Conservation (phyloP, 2,329 filamentous ascomycete species). For the Basipetospora chlamydospora region DNA sequence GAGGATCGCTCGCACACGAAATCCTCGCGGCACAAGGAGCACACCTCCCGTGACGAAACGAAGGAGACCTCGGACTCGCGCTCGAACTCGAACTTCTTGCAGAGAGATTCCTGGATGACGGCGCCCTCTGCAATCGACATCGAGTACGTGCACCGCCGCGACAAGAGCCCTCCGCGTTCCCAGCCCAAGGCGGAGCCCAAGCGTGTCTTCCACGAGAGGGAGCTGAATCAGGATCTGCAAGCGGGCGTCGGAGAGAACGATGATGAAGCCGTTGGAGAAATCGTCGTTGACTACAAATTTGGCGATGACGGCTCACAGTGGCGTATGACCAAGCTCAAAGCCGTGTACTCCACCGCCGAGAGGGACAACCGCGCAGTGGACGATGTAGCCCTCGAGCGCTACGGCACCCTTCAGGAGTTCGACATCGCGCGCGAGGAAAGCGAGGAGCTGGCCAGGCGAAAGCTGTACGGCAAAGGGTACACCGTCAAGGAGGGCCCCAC, state of each 20-base stretch:
- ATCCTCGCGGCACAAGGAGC: slow-evolving; percentile 33
- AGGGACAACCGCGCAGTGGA: slow-evolving; percentile 61
- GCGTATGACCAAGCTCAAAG: slow-evolving; percentile 91
- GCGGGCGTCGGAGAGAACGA: slow-evolving; percentile 30
- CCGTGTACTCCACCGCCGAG: slow-evolving; percentile 66
- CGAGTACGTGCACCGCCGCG: slow-evolving; percentile 61
- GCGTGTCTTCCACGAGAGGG: slow-evolving; percentile 61
- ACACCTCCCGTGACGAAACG: slow-evolving; percentile 13
- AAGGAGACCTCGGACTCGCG: slow-evolving; percentile 7
- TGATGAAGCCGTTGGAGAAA: slow-evolving; percentile 32
- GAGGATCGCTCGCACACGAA: slow-evolving; percentile 15
- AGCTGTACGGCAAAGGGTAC: slow-evolving; percentile 73
- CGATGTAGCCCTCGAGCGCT: slow-evolving; percentile 69
- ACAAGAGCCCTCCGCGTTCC: slow-evolving; percentile 38
- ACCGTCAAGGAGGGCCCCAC: slow-evolving; percentile 74
- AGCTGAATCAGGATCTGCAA: slow-evolving; percentile 58
- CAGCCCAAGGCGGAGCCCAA: slow-evolving; percentile 44
- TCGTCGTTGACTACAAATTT: slow-evolving; percentile 59
- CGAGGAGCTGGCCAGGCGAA: slow-evolving; percentile 71
- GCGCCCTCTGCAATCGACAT: slow-evolving; percentile 68
- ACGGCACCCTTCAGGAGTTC: slow-evolving; percentile 68
- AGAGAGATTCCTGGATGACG: slow-evolving; percentile 91
- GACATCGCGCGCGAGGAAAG: slow-evolving; percentile 90
- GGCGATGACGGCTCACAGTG: slow-evolving; percentile 83
- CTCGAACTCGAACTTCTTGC: slow-evolving; percentile 22